Evolutionary conservation across 768 basidiomycete species (phyloP), one percentile per base, ranked within the genome.

Genomic region (Russula ochroleuca): DNA sequence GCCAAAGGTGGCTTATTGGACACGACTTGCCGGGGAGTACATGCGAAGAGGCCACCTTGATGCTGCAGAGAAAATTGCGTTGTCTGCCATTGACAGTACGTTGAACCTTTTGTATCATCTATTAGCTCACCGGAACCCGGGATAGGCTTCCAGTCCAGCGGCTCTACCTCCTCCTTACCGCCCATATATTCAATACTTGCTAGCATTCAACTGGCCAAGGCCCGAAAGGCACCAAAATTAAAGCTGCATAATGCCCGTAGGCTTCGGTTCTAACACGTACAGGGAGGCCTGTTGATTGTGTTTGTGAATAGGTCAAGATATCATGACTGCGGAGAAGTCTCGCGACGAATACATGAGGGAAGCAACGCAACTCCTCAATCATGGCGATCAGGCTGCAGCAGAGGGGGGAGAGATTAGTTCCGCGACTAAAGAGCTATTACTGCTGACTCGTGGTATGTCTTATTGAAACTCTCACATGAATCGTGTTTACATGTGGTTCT

Each of bases 21-120:
- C 89, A 1, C 85, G 84, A 65, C 79, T 95, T 23, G 92, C 93
- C 10, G 85, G 85, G 17, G 94, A 95, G 75, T 95, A 96, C 70
- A 93, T 92, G 89, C 78, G 88, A 65, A 81, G 85, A 68, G 90
- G 88, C 0, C 82, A 85, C 67, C 76, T 90, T 54, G 83, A 85
- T 28, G 86, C 84, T 9, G 93, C 93, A 14, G 88, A 94, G 73
- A 83, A 82, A 67, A 87, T 95, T 53, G 85, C 87, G 33, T 74
- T 77, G 37, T 79, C 82, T 54, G 94, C 86, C 17, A 77, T 85
- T 43, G 83, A 85, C 68, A 81, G 90, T 90, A 71, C 65, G 85
- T 77, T 15, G 11, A n/a, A n/a, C 11, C 11, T 40, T 28, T 21
- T 2, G 43, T 38, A 14, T 38, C 19, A 14, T 55, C 35, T 58